Evolutionary conservation across 805 yeast species (phyloP), one percentile per base, ranked within the genome.

Genomic region (Saccharomycopsis vini): DNA sequence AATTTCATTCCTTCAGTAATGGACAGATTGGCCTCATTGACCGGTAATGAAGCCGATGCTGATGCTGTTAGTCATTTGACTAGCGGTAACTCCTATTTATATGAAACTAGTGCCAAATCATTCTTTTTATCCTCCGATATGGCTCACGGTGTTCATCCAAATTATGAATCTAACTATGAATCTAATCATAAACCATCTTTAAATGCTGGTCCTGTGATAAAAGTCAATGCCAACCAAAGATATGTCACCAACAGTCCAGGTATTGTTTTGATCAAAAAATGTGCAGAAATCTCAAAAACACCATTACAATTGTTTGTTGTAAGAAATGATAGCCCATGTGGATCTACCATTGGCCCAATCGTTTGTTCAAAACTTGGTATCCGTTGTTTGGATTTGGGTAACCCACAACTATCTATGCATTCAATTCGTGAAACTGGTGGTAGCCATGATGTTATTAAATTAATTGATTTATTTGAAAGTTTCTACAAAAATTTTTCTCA

Each of bases 121-220:
- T 89, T 92, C 62, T 72, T 90, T 53, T 62, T 92, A 36, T 89
- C 97, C 0, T 85, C 95, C 0, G 98, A 90, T 61, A 92, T 88
- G 78, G 95, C 97, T 1, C 98, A 90, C 59, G 97, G 95, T 26
- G 82, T 90, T 31, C 96, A 90, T 61, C 98, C 98, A 46, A 90
- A 90, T 62, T 90, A 90, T 61, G 64, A 75, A 3, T 73, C 71
- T 42, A 75, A 75, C 54, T 83, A 92, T 62, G 97, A 92, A 59
- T 59, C 75, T 19, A 67, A 73, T 49, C 95, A 90, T 61, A 75
- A 76, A 51, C 97, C 98, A 1, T 70, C 71, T 41, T 65, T 90
- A 49, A 94, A 95, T 56, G 69, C 69, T 29, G 98, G 98, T 5
- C 96, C 97, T 0, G 97, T 88, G 2, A 77, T 90, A 57, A 90